Base-by-base conservation (phyloP, 148 eudicot species). In the Agrostemma githago region DNA sequence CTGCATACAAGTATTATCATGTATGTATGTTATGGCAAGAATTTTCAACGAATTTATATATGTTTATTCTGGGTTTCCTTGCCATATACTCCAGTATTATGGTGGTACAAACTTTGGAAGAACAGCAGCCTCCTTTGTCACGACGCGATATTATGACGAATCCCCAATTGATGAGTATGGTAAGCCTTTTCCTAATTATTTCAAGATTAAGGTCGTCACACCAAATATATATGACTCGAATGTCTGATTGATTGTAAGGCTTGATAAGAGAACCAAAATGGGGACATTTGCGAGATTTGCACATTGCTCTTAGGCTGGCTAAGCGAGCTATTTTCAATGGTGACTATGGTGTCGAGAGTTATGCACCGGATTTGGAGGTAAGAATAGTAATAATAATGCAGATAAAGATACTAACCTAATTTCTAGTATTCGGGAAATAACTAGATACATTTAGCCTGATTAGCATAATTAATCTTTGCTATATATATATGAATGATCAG, bases 121-220 rank as follows among this genome's bases (percentile, higher is more conserved):
- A 83, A 77, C 89, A 2, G 57, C 85, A n/a, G 89, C 91, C 58
- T 82, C 96, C 19, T 96, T 90, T 41, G 90, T 85, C 63, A 86
- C 91, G 26, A 89, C 99, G 42, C 84, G 94, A 38, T 96, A 96
- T 89, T 96, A 96, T 59, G 99, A 96, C 79, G 94, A 96, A 85
- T 97, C 96, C 78, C 99, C 97, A 17, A 79, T 96, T 26, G 99
- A 96, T 58, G 99, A 96, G 83, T 96, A 3, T 77, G 97, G 99
- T 94, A 62, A 48, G 11, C 20, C 62, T 1, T n/a, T 44, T 3
- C 60, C 26, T 56, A 37, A 12, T 65, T 17, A 0, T 40, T 51
- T 51, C 5, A 37, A 38, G 3, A 59, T 39, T 10, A 20, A 43
- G 65, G 26, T 77, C 56, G 26, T 77, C 56, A 17, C 69, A 34